Percentiles rank a stretch among this genome's conserved stretches.
Conservation (phyloP, 1,284 basidiomycete species). For the Apiotrichum mycotoxinovorans region DNA sequence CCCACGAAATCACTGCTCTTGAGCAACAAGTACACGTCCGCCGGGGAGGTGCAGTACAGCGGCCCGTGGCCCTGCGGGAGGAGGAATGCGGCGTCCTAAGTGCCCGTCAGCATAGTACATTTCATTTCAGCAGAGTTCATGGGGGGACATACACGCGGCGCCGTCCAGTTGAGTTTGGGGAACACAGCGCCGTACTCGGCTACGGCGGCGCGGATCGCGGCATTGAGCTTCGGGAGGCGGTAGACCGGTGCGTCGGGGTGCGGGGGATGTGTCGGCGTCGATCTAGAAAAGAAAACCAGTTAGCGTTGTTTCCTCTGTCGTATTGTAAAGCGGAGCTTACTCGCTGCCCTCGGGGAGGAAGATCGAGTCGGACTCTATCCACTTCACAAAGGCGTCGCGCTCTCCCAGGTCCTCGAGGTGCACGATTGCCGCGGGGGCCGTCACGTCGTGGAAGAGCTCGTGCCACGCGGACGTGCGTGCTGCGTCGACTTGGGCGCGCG, state of each 20-base stretch:
- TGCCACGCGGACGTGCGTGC: conserved; percentile 91
- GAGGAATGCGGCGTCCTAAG: conserved; percentile 89
- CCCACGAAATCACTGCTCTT: conserved; percentile 89
- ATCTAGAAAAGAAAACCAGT: no score
- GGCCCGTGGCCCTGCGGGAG: conserved; percentile 71
- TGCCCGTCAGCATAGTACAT: conserved; percentile 1
- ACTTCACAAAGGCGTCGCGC: conserved; percentile 73
- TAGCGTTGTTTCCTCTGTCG: no score
- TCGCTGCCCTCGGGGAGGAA: conserved; percentile 57
- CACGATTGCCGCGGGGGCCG: conserved; percentile 75
- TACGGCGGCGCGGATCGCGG: conserved; percentile 66
- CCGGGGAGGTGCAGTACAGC: conserved; percentile 77
- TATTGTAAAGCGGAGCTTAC: conserved; percentile 11
- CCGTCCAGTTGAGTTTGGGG: conserved; percentile 92
- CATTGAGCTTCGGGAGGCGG: conserved; percentile 70
- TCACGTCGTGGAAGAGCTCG: conserved; percentile 63
- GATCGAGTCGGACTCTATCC: conserved; percentile 31
- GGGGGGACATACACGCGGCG: conserved; percentile 66
- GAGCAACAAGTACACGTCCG: conserved; percentile 86
- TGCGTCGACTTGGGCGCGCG: conserved; percentile 49
- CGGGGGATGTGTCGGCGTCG: neutral
- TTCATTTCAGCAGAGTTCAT: no score
- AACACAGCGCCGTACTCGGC: conserved; percentile 72
- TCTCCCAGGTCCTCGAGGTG: conserved; percentile 76
- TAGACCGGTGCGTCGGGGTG: conserved; percentile 32